Evolutionary conservation across 495 filamentous ascomycete genomes (phyloP).

Genomic region (Hypoxylon lienhwacheense): DNA sequence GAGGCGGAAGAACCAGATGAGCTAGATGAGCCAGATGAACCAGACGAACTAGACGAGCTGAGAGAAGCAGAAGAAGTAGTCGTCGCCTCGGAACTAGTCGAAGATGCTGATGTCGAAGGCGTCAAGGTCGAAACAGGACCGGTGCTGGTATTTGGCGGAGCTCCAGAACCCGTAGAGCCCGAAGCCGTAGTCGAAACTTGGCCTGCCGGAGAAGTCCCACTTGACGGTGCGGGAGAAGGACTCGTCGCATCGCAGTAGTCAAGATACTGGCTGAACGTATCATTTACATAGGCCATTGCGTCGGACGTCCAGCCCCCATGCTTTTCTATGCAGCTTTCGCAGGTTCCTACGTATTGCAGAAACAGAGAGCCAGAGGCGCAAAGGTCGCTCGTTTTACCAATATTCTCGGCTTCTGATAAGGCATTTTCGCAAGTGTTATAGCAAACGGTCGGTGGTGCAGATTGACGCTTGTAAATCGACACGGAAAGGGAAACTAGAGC

Average conservation of each 20-base stretch:
- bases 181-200: conserved; percentile 17
- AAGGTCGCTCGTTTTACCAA: conserved; percentile 51
- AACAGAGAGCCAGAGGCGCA: conserved; percentile 52
- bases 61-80: conserved; percentile 6
- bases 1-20: conserved; percentile 13
- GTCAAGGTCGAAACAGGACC: conserved; percentile 1
- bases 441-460: conserved; percentile 50
- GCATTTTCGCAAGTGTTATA: conserved; percentile 58
- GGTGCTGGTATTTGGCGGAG: conserved; percentile 32
- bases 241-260: conserved; percentile 37
- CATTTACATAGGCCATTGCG: conserved; percentile 28
- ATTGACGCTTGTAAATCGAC: conserved; percentile 41
- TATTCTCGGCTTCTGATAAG: conserved; percentile 46
- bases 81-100: conserved; percentile 16
- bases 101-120: conserved; percentile 11
- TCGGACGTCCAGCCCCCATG: conserved; percentile 18
- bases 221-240: neutral
- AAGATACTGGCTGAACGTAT: conserved; percentile 36
- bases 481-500: conserved; percentile 7
- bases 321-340: conserved; percentile 43
- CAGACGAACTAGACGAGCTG: neutral
- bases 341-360: conserved; percentile 35
- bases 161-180: conserved; percentile 31
- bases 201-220: conserved; percentile 18
- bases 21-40: conserved; percentile 8